Conservation (phyloP, 768 basidiomycete genomes). For the Podaxis carcinomalis region DNA sequence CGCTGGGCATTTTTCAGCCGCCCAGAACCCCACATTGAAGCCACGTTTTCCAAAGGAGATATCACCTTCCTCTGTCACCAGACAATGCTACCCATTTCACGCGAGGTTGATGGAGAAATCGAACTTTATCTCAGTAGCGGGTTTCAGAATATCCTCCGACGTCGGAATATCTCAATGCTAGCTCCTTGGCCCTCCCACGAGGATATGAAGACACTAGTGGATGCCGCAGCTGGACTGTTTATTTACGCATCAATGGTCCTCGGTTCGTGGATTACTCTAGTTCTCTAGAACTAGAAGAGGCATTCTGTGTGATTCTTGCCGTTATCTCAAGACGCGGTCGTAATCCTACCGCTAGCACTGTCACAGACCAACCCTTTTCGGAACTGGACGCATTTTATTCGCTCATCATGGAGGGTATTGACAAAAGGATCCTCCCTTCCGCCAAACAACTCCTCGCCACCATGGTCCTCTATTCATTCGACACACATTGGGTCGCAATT, state of each 20-base stretch:
- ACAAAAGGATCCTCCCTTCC: neutral
- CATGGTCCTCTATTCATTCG: neutral
- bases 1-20: conserved; percentile 6
- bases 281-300: neutral
- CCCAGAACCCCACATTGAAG: neutral
- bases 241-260: conserved; percentile 23
- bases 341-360: neutral
- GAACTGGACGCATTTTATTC: conserved; percentile 17
- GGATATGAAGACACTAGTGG: conserved; percentile 11
- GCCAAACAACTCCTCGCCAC: neutral
- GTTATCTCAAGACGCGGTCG: neutral
- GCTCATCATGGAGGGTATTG: neutral
- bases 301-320: neutral
- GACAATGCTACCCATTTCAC: neutral
- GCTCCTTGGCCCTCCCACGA: conserved; percentile 1
- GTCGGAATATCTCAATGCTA: neutral
- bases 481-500: neutral
- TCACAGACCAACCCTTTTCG: neutral
- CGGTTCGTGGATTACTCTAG: conserved; percentile 20
- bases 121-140: neutral
- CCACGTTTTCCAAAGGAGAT: neutral
- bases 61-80: neutral
- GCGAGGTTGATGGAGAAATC: neutral
- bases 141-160: neutral
- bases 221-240: conserved; percentile 19